Conservation (phyloP, 306 rosid species). For the Rosa rugosa region DNA sequence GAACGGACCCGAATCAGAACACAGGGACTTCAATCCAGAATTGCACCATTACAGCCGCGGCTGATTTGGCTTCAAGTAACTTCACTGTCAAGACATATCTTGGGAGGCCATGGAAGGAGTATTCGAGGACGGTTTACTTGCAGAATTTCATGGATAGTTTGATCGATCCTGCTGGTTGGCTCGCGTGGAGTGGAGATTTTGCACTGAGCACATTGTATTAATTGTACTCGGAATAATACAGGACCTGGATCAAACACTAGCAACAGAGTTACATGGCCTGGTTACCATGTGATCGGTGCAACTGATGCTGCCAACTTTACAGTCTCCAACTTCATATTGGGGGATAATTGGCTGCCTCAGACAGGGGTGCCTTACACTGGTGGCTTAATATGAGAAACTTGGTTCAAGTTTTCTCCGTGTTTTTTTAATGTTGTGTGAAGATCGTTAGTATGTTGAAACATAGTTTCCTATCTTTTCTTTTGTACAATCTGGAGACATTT, state of each 20-base stretch:
- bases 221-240: too few relatives aligned
- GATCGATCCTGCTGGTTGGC: constrained; percentile 41
- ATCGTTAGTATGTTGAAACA: background rate
- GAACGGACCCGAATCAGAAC: constrained; percentile 36
- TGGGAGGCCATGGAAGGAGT: constrained; percentile 50
- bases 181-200: constrained; percentile 33
- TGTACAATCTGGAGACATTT: background rate
- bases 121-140: constrained; percentile 37
- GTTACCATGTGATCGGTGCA: constrained; percentile 32
- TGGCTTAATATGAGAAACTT: constrained; percentile 8
- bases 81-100: constrained; percentile 29
- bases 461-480: background rate
- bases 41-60: constrained; percentile 28
- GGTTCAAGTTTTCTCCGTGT: background rate
- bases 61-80: constrained; percentile 27
- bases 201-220: constrained; percentile 33
- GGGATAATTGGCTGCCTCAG: constrained; percentile 41
- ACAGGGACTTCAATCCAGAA: constrained; percentile 43
- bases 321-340: constrained; percentile 33
- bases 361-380: constrained; percentile 40
- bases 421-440: background rate
- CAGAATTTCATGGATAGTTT: constrained; percentile 34
- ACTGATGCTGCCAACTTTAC: constrained; percentile 33
- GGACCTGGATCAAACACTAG: constrained; percentile 36
- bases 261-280: constrained; percentile 35